These are phyloP conservation scores for Durotheca rogersii DNA, from an alignment of 495 filamentous ascomycete genomes.

Conservation along the genomic window DNA sequence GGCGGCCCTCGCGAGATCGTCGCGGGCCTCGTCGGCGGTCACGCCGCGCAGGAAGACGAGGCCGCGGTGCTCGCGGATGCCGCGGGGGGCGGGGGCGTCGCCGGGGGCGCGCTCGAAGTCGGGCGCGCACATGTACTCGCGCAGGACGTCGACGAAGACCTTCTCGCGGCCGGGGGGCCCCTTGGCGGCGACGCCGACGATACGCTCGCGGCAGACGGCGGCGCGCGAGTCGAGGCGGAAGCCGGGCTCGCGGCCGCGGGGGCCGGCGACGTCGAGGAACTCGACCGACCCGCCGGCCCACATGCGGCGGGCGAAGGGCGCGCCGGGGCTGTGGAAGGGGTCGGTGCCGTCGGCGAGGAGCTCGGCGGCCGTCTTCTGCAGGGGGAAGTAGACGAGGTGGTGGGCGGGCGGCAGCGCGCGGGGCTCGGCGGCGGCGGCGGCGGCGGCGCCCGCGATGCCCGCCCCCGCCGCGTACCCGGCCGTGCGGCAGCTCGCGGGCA, in stretches of 20 bases:
- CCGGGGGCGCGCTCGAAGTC: neutral
- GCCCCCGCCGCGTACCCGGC: neutral
- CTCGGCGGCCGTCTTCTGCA: constrained; percentile 51
- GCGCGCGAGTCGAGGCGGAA: constrained; percentile 51
- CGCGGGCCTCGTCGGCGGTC: constrained; percentile 7
- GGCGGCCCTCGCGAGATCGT: constrained; percentile 2
- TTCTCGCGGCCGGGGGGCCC: constrained; percentile 35
- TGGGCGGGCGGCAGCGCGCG: constrained; percentile 60
- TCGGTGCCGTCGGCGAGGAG: constrained; percentile 74
- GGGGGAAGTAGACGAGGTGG: constrained; percentile 73
- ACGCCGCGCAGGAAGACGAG: constrained; percentile 44
- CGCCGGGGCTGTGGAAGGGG: constrained; percentile 63
- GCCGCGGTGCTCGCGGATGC: constrained; percentile 39
- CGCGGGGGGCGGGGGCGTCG: neutral
- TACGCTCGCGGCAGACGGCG: constrained; percentile 63
- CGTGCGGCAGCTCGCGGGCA: constrained; percentile 38
- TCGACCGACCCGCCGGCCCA: constrained; percentile 71
- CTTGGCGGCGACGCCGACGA: constrained; percentile 54
- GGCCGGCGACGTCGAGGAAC: constrained; percentile 28
- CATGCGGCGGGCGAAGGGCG: constrained; percentile 67
- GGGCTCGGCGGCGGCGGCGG: neutral
- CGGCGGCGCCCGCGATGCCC: neutral
- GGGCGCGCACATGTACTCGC: constrained; percentile 31
- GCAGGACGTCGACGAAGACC: constrained; percentile 44
- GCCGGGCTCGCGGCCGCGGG: too few species aligned